These are phyloP conservation scores for Aspergillus unguis DNA, from an alignment of 2,329 filamentous ascomycete genomes.

Conservation along the genomic window DNA sequence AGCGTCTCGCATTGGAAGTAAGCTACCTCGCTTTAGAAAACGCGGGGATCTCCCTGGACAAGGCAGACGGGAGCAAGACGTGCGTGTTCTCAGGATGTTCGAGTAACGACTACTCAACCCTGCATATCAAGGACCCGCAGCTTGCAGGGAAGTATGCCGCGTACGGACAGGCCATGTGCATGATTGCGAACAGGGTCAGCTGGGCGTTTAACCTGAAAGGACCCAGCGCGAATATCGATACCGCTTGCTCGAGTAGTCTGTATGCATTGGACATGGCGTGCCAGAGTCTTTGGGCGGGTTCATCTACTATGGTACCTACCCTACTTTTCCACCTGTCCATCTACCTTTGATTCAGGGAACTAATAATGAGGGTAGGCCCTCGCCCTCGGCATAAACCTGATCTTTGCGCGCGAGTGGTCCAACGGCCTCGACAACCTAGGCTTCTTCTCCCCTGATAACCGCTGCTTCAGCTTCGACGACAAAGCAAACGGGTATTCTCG, in stretches of 20 bases:
- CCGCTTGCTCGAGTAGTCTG: slow-evolving; percentile 27
- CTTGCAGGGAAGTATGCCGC: neutral
- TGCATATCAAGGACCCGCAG: neutral
- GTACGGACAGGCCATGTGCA: neutral
- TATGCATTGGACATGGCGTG: slow-evolving; percentile 28
- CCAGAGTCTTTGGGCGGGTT: slow-evolving; percentile 17
- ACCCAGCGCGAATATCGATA: slow-evolving; percentile 27
- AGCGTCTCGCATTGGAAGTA: neutral
- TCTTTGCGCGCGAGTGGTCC: slow-evolving; percentile 34
- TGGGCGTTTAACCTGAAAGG: slow-evolving; percentile 30
- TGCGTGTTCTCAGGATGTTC: neutral
- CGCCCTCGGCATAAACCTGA: neutral
- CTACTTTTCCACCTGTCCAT: neutral
- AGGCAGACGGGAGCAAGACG: neutral
- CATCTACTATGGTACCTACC: slow-evolving; percentile 7
- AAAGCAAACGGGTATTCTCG: slow-evolving; percentile 20
- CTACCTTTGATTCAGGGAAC: neutral
- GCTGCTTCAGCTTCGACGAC: slow-evolving; percentile 53
- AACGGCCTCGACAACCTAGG: slow-evolving; percentile 18
- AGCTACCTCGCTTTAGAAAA: neutral
- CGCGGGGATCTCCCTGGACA: neutral
- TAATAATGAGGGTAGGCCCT: neutral
- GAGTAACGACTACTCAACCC: neutral
- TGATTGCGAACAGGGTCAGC: slow-evolving; percentile 30
- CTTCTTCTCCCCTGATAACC: slow-evolving; percentile 47